phyloP scores from a whole-genome alignment of 106 monocot genomes.

The Dendrobium chrysotoxum region DNA sequence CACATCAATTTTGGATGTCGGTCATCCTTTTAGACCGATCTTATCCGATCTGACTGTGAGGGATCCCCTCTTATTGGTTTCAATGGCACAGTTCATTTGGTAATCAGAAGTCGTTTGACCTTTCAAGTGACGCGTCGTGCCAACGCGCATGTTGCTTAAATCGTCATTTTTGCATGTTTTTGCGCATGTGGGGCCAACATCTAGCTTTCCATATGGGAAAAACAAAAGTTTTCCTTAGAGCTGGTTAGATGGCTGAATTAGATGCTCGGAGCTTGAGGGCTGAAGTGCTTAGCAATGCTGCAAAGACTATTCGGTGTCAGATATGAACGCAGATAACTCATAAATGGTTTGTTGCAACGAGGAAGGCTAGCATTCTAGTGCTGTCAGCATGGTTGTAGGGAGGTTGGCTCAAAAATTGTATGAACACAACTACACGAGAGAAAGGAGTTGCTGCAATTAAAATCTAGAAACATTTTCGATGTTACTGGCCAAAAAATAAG shows the following conservation, averaged over 20 bases:
- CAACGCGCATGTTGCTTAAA: too few relatives aligned
- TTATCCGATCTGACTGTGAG: too few relatives aligned
- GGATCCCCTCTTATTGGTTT: too few relatives aligned
- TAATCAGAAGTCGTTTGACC: too few relatives aligned
- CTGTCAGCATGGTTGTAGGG: slow-evolving; percentile 66
- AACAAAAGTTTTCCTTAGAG: slow-evolving; percentile 93
- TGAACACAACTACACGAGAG: slow-evolving; percentile 35
- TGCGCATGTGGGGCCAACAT: too few relatives aligned
- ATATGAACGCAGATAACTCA: slow-evolving; percentile 77
- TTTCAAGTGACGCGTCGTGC: too few relatives aligned
- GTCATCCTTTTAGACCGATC: too few relatives aligned
- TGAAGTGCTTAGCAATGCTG: slow-evolving; percentile 80
- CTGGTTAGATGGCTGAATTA: slow-evolving; percentile 98
- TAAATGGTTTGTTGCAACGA: slow-evolving; percentile 61
- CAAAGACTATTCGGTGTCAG: slow-evolving; percentile 77
- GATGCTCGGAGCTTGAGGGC: slow-evolving; percentile 64
- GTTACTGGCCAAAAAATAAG: slow-evolving; percentile 47
- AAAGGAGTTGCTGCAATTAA: slow-evolving; percentile 75
- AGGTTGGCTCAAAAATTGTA: slow-evolving; percentile 72
- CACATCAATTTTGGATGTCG: too few relatives aligned
- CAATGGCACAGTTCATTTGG: too few relatives aligned
- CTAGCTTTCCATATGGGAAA: slow-evolving; percentile 73
- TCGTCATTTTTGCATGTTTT: too few relatives aligned
- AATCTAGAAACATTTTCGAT: slow-evolving; percentile 70
- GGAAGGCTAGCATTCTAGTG: slow-evolving; percentile 57